These are phyloP conservation scores for Rhodotorula sp. DNA, from an alignment of 1,284 basidiomycete species.

Conservation along the genomic window DNA sequence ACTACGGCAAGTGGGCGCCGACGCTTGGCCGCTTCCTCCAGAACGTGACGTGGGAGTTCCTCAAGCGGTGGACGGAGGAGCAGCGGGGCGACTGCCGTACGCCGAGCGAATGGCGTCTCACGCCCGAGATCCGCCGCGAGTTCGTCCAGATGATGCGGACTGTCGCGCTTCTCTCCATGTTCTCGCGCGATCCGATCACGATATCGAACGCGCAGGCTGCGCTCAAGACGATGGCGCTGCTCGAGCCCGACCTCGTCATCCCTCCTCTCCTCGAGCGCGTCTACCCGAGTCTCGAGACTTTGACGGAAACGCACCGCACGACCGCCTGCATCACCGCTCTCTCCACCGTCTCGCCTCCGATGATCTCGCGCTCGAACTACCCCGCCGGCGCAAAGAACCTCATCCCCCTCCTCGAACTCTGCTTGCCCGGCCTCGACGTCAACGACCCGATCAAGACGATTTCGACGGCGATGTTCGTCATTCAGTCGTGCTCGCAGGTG, in stretches of 20 bases:
- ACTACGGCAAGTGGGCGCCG: constrained; percentile 53
- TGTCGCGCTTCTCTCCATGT: constrained; percentile 89
- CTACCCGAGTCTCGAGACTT: constrained; percentile 82
- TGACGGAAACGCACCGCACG: constrained; percentile 93
- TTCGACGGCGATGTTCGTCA: constrained; percentile 46
- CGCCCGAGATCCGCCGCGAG: constrained; percentile 72
- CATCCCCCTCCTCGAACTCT: constrained; percentile 82
- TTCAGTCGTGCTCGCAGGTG: constrained; percentile 53
- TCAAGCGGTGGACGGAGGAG: constrained; percentile 79
- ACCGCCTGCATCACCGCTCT: constrained; percentile 86
- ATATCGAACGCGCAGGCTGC: constrained; percentile 58
- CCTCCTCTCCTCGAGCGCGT: constrained; percentile 89
- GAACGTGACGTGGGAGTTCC: constrained; percentile 79
- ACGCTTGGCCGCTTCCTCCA: constrained; percentile 75
- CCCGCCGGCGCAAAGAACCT: constrained; percentile 84
- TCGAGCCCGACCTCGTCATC: constrained; percentile 86
- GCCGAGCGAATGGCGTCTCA: constrained; percentile 72
- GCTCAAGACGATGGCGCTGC: constrained; percentile 68
- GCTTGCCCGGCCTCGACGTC: constrained; percentile 87
- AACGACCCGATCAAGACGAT: constrained; percentile 93
- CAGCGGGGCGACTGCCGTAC: constrained; percentile 75
- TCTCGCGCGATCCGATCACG: constrained; percentile 68
- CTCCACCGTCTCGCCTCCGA: constrained; percentile 72
- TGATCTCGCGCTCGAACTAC: constrained; percentile 73
- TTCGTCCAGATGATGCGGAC: constrained; percentile 82